Percentiles rank a stretch among this genome's conserved stretches.
phyloP scores from a whole-genome alignment of 2,329 filamentous ascomycete species.

The Exserohilum turcica region DNA sequence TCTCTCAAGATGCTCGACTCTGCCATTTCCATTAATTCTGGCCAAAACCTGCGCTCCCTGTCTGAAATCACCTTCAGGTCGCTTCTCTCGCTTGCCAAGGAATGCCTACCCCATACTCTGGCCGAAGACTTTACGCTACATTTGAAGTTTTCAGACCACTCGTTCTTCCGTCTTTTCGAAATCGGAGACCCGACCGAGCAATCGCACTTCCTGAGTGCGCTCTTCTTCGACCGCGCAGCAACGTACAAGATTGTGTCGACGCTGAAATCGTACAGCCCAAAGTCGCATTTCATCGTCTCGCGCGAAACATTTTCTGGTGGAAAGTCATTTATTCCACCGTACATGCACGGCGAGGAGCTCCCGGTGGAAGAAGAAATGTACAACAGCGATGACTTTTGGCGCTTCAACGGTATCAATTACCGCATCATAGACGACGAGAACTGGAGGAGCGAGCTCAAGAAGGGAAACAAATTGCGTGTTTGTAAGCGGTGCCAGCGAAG shows the following conservation, averaged over 20 bases:
- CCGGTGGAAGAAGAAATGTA: slow-evolving; percentile 38
- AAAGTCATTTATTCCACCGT: slow-evolving; percentile 38
- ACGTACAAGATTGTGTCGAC: slow-evolving; percentile 35
- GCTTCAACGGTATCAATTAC: slow-evolving; percentile 34
- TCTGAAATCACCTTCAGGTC: slow-evolving; percentile 23
- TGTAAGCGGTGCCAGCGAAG: slow-evolving; percentile 19
- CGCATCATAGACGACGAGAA: slow-evolving; percentile 33
- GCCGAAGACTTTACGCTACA: slow-evolving; percentile 25
- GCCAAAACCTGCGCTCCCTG: slow-evolving; percentile 19
- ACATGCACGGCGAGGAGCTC: slow-evolving; percentile 42
- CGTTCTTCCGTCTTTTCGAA: slow-evolving; percentile 19
- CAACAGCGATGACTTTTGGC: slow-evolving; percentile 36
- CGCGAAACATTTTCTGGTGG: slow-evolving; percentile 28
- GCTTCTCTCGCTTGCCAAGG: slow-evolving; percentile 22
- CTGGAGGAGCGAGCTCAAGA: slow-evolving; percentile 19
- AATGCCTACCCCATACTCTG: slow-evolving; percentile 19
- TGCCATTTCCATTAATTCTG: slow-evolving; percentile 28
- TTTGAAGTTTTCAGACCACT: slow-evolving; percentile 26
- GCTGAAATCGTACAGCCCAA: slow-evolving; percentile 24
- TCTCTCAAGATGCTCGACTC: slow-evolving; percentile 36
- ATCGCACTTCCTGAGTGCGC: slow-evolving; percentile 18
- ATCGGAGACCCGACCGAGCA: slow-evolving; percentile 15
- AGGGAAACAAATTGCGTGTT: slow-evolving; percentile 13
- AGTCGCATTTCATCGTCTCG: slow-evolving; percentile 29
- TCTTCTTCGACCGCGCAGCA: slow-evolving; percentile 30